Conservation (phyloP, 2,329 filamentous ascomycete genomes). For the Mycosphaerella arachidis region DNA sequence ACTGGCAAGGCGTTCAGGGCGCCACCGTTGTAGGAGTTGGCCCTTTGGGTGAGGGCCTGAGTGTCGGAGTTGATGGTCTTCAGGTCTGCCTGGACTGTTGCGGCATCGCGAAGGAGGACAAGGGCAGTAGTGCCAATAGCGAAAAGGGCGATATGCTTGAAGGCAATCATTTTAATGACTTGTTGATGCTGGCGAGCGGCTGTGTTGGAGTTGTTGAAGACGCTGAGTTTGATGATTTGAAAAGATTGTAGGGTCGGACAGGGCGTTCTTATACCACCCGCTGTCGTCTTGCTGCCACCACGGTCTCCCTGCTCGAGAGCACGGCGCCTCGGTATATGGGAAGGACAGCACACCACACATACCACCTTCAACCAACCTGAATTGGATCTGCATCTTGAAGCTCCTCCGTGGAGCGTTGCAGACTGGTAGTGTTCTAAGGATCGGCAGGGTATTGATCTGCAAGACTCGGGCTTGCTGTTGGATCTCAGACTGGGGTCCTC, state of each 20-base stretch:
- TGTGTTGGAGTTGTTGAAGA: neutral
- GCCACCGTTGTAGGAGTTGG: constrained; percentile 18
- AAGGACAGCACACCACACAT: neutral
- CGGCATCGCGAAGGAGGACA: constrained; percentile 12
- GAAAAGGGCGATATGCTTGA: constrained; percentile 14
- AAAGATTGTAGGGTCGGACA: neutral
- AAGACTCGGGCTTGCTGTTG: neutral
- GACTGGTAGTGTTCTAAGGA: neutral
- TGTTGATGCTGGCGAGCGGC: neutral
- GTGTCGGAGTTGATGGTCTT: constrained; percentile 18
- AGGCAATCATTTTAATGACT: constrained; percentile 11
- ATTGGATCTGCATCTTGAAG: neutral
- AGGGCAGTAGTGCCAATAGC: constrained; percentile 9
- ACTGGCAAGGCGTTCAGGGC: constrained; percentile 13
- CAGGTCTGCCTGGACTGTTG: constrained; percentile 11
- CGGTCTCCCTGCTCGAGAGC: neutral
- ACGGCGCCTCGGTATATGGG: neutral
- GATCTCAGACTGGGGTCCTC: neutral
- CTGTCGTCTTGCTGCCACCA: neutral
- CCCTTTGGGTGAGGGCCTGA: constrained; percentile 9
- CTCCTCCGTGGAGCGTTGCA: neutral
- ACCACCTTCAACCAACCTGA: neutral
- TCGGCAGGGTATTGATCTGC: neutral
- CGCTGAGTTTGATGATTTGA: too few species aligned
- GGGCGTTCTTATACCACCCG: neutral